Percentiles rank a stretch among this genome's conserved stretches.
Conservation (phyloP, 768 basidiomycete genomes). For the Kwoniella sp. region DNA sequence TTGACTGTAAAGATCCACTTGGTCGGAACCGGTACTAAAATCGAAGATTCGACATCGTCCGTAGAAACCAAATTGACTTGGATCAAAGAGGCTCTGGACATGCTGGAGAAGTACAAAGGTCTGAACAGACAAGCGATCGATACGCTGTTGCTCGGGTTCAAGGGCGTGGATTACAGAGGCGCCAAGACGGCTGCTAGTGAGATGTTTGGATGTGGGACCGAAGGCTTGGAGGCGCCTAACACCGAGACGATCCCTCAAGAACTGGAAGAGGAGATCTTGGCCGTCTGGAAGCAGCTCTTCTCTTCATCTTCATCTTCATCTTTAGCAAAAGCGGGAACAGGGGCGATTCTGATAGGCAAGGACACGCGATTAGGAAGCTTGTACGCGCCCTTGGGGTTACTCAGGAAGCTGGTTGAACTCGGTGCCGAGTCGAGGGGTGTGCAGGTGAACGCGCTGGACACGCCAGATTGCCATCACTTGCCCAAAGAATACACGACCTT, state of each 20-base stretch:
- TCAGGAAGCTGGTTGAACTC: slow-evolving; percentile 21
- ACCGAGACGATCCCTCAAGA: slow-evolving; percentile 23
- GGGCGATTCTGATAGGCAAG: slow-evolving; percentile 6
- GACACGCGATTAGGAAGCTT: slow-evolving; percentile 46
- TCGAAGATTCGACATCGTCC: no score
- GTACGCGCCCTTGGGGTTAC: slow-evolving; percentile 40
- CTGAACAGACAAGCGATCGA: slow-evolving; percentile 30
- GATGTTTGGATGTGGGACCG: slow-evolving; percentile 47
- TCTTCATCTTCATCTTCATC: neutral
- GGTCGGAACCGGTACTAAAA: slow-evolving; percentile 8
- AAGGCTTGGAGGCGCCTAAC: slow-evolving; percentile 7
- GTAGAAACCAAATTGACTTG: slow-evolving; percentile 8
- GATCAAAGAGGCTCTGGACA: slow-evolving; percentile 26
- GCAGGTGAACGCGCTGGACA: slow-evolving; percentile 50
- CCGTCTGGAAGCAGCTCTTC: slow-evolving; percentile 31
- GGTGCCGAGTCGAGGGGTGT: neutral
- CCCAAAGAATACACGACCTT: slow-evolving; percentile 47
- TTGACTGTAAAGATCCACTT: slow-evolving; percentile 47
- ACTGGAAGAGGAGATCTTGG: slow-evolving; percentile 28
- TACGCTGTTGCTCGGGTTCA: slow-evolving; percentile 51
- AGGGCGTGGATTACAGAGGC: slow-evolving; percentile 53
- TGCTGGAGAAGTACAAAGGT: slow-evolving; percentile 33
- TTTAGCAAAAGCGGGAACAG: neutral
- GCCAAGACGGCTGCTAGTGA: slow-evolving; percentile 35
- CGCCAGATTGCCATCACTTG: slow-evolving; percentile 54